These are phyloP conservation scores for Boletellus deceptivus DNA, from an alignment of 1,284 basidiomycete species.

Conservation along the genomic window DNA sequence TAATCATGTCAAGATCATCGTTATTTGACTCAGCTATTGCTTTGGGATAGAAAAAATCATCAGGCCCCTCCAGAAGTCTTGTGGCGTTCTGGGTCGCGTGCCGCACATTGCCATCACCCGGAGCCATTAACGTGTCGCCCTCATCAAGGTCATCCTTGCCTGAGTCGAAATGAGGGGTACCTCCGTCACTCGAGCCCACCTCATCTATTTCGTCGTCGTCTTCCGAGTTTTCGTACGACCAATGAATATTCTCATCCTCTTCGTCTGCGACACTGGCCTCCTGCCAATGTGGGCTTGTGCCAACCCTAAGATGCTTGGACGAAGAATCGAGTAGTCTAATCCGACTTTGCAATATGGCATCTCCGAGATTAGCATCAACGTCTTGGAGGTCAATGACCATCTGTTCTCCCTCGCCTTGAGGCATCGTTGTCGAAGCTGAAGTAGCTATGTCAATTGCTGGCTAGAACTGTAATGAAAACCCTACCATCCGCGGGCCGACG, in stretches of 20 bases:
- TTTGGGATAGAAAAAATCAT: conserved; percentile 75
- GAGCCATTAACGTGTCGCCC: conserved; percentile 27
- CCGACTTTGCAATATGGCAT: conserved; percentile 76
- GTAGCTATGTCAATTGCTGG: conserved; percentile 12
- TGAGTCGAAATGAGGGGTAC: conserved; percentile 9
- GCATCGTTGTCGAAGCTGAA: conserved; percentile 45
- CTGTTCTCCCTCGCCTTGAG: conserved; percentile 88
- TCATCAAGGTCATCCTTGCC: conserved; percentile 13
- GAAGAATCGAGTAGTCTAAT: conserved; percentile 88
- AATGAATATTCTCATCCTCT: conserved; percentile 11
- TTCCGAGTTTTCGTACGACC: conserved; percentile 22
- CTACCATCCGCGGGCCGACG: conserved; percentile 61
- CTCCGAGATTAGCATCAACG: conserved; percentile 78
- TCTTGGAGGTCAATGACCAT: conserved; percentile 99
- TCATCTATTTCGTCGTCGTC: conserved; percentile 27
- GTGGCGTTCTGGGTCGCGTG: conserved; percentile 44
- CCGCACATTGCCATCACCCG: conserved; percentile 44
- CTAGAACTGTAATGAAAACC: conserved; percentile 18
- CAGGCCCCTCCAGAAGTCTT: conserved; percentile 42
- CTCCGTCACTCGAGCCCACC: conserved; percentile 25
- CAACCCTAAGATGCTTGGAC: conserved; percentile 51
- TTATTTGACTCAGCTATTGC: conserved; percentile 39
- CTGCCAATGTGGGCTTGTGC: conserved; percentile 8
- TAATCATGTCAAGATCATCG: conserved; percentile 71
- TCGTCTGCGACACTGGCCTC: conserved; percentile 33